Percentiles rank a stretch among this genome's conserved stretches.
Conservation (phyloP, 2,329 filamentous ascomycete species). For the Paecilomyces formosus region DNA sequence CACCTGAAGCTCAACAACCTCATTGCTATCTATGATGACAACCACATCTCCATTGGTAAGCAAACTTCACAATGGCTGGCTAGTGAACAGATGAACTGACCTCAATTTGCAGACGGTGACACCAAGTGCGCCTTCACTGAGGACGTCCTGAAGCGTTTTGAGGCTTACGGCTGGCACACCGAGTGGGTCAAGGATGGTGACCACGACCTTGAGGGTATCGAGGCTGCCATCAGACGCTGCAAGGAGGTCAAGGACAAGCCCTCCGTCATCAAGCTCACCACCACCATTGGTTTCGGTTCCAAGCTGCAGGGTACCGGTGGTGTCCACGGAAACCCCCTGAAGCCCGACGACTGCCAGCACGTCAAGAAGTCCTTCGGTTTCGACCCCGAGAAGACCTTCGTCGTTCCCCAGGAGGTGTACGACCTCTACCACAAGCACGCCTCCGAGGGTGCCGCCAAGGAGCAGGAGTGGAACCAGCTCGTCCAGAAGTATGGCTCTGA, state of each 20-base stretch:
- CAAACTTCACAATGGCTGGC: background rate
- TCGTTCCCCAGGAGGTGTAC: conserved; percentile 90
- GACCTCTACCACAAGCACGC: conserved; percentile 81
- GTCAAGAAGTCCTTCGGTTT: conserved; percentile 96
- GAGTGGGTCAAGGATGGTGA: conserved; percentile 81
- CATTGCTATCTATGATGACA: conserved; percentile 96
- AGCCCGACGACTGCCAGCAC: conserved; percentile 86
- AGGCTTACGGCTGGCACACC: conserved; percentile 95
- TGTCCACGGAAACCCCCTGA: conserved; percentile 93
- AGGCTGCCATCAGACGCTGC: conserved; percentile 77
- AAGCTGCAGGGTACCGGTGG: conserved; percentile 86
- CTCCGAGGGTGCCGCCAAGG: conserved; percentile 75
- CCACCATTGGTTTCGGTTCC: conserved; percentile 95
- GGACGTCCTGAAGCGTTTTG: conserved; percentile 89
- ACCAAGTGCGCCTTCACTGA: conserved; percentile 96
- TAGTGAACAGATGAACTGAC: conserved; percentile 6
- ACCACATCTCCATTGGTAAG: conserved; percentile 81
- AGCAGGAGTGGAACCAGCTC: conserved; percentile 93
- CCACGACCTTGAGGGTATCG: conserved; percentile 77
- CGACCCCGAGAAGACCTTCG: conserved; percentile 87
- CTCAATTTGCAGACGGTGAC: conserved; percentile 63
- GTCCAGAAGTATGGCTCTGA: conserved; percentile 77
- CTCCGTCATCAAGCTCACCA: conserved; percentile 90
- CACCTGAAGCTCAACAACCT: conserved; percentile 97
- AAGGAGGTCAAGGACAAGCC: conserved; percentile 93